A percentile compares a stretch with the other conserved stretches of the same genome.
phyloP scores from a whole-genome alignment of 2,329 filamentous ascomycete genomes.

The Periconia macrospinosa region DNA sequence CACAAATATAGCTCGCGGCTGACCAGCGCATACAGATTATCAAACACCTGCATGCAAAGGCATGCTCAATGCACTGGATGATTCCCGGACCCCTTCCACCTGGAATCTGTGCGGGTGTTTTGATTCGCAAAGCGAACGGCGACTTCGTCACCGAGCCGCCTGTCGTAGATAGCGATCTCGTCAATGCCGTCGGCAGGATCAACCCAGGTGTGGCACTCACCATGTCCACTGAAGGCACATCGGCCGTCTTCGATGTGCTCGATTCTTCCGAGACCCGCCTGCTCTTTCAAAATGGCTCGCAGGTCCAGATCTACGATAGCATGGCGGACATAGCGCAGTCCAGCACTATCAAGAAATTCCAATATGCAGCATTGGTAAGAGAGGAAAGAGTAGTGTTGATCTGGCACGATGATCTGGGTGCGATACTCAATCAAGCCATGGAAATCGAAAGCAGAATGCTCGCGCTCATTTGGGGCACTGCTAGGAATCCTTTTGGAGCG shows the following conservation, averaged over 20 bases:
- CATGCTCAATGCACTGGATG: slow-evolving; percentile 26
- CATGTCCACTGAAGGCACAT: slow-evolving; percentile 53
- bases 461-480: slow-evolving; percentile 64
- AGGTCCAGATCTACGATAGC: slow-evolving; percentile 52
- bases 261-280: slow-evolving; percentile 48
- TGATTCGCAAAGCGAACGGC: slow-evolving; percentile 68
- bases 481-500: slow-evolving; percentile 48
- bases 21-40: slow-evolving; percentile 20
- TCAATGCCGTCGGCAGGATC: slow-evolving; percentile 49
- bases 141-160: slow-evolving; percentile 63
- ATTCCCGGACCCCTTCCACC: slow-evolving; percentile 13
- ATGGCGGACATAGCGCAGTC: slow-evolving; percentile 46
- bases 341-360: slow-evolving; percentile 69
- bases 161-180: slow-evolving; percentile 41
- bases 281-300: slow-evolving; percentile 43
- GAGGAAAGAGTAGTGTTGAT: slow-evolving; percentile 71
- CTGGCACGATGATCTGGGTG: slow-evolving; percentile 77
- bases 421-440: slow-evolving; percentile 69
- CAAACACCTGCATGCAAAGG: slow-evolving; percentile 30
- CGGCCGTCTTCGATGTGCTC: slow-evolving; percentile 49
- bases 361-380: slow-evolving; percentile 77
- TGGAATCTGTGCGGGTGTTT: slow-evolving; percentile 59
- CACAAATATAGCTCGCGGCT: no score
- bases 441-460: slow-evolving; percentile 75
- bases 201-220: slow-evolving; percentile 54